Percentiles rank a stretch among this genome's conserved stretches.
Evolutionary conservation across 164 flowering plant species (phyloP).

Genomic region (Piper longum): DNA sequence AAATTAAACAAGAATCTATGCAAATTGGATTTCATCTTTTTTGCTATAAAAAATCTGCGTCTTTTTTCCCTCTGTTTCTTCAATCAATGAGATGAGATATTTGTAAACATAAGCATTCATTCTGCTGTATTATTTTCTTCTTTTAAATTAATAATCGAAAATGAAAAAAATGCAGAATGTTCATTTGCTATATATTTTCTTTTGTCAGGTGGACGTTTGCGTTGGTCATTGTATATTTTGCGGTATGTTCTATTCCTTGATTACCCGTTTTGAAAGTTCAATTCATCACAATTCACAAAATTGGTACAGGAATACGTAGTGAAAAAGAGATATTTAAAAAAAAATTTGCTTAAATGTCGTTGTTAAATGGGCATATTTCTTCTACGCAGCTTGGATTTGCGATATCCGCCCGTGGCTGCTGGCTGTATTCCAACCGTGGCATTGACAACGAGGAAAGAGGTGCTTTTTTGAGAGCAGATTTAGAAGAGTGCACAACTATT

Average conservation of each 20-base stretch:
- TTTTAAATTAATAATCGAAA: not conserved
- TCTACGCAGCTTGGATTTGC: constrained; percentile 28
- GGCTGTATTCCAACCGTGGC: constrained; percentile 6
- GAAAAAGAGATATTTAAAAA: not conserved
- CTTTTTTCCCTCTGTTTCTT: not conserved
- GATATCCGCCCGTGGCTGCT: constrained; percentile 40
- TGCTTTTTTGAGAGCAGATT: constrained; percentile 1
- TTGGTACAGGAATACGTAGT: not conserved
- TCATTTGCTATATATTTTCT: not conserved
- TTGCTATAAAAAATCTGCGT: not conserved
- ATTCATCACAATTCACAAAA: too few relatives aligned
- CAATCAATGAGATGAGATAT: not conserved
- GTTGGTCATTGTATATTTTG: constrained; percentile 56
- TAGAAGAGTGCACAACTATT: constrained; percentile 9
- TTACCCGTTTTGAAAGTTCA: too few relatives aligned
- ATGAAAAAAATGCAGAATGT: too few relatives aligned
- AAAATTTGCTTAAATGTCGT: not conserved
- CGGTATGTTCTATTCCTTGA: constrained; percentile 26
- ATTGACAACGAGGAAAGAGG: constrained; percentile 7
- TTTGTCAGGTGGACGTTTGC: constrained; percentile 79
- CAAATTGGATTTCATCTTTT: not conserved
- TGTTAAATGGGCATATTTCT: not conserved
- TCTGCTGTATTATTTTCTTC: not conserved
- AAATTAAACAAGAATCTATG: not conserved
- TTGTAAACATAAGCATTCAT: not conserved